Conservation (phyloP, 2,329 filamentous ascomycete genomes). For the Zopfia rhizophila region DNA sequence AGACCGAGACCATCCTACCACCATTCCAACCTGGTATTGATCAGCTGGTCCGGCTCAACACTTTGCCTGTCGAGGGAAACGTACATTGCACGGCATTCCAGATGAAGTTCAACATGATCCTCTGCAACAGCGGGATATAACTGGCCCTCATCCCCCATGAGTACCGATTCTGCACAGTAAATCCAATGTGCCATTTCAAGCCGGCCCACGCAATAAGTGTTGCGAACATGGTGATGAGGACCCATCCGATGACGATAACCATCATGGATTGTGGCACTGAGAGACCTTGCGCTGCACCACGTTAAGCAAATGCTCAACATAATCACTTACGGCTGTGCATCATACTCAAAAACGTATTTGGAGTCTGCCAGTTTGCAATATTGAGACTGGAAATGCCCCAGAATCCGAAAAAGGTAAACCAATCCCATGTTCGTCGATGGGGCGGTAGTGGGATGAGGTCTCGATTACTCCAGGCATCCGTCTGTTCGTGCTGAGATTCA, state of each 20-base stretch:
- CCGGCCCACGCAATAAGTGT: conserved; percentile 60
- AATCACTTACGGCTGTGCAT: not conserved
- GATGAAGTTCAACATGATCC: conserved; percentile 62
- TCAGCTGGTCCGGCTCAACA: conserved; percentile 10
- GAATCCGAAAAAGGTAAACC: conserved; percentile 57
- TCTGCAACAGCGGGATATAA: conserved; percentile 61
- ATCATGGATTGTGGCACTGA: conserved; percentile 60
- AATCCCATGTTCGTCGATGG: conserved; percentile 53
- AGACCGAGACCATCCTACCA: conserved; percentile 45
- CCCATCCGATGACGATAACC: conserved; percentile 58
- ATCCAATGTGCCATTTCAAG: conserved; percentile 62
- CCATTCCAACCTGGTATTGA: conserved; percentile 44
- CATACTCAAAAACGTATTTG: conserved; percentile 58
- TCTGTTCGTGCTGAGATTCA: conserved; percentile 57
- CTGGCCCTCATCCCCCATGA: conserved; percentile 62
- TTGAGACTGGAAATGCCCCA: conserved; percentile 54
- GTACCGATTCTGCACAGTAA: conserved; percentile 62
- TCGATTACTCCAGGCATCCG: conserved; percentile 54
- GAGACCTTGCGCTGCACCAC: conserved; percentile 54
- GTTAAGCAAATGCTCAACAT: conserved; percentile 7
- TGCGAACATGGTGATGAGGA: conserved; percentile 57
- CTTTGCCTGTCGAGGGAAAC: too few species aligned
- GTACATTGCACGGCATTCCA: conserved; percentile 62
- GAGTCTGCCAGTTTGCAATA: conserved; percentile 60
- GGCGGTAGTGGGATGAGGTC: conserved; percentile 53